These are phyloP conservation scores for Curvularia sp. DNA, from an alignment of 2,329 filamentous ascomycete species.

Conservation along the genomic window DNA sequence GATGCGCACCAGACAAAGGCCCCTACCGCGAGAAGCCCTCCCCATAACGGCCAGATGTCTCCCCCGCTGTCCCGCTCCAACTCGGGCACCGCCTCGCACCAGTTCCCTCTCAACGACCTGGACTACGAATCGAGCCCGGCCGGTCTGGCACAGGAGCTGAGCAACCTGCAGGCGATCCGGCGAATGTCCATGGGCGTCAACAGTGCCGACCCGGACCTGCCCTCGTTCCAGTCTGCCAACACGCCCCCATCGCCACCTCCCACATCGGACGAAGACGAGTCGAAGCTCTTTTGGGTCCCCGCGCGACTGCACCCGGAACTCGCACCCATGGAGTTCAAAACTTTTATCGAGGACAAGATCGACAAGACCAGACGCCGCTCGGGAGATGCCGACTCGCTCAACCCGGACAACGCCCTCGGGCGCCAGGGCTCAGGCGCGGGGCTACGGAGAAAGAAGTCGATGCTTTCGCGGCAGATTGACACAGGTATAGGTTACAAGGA, in stretches of 20 bases:
- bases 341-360: constrained; percentile 91
- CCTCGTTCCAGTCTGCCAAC: constrained; percentile 68
- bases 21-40: constrained; percentile 22
- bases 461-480: constrained; percentile 91
- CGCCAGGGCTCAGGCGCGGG: constrained; percentile 64
- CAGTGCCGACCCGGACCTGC: constrained; percentile 73
- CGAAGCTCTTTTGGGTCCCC: constrained; percentile 92
- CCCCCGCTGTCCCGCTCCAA: constrained; percentile 50
- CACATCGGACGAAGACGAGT: constrained; percentile 80
- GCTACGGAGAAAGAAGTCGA: constrained; percentile 87
- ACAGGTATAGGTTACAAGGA: constrained; percentile 78
- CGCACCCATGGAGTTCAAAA: constrained; percentile 95
- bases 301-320: constrained; percentile 93
- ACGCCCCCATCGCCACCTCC: constrained; percentile 72
- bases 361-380: constrained; percentile 87
- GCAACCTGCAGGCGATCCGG: constrained; percentile 87
- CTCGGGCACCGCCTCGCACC: constrained; percentile 59
- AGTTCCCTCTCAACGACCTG: constrained; percentile 79
- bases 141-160: constrained; percentile 89
- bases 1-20: constrained; percentile 20
- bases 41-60: constrained; percentile 40
- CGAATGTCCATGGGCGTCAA: constrained; percentile 94
- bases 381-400: constrained; percentile 67
- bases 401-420: constrained; percentile 62
- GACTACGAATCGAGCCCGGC: constrained; percentile 90